Evolutionary conservation across 192 early-diverging fungal species (phyloP).

Genomic region (Coemansia sp.): DNA sequence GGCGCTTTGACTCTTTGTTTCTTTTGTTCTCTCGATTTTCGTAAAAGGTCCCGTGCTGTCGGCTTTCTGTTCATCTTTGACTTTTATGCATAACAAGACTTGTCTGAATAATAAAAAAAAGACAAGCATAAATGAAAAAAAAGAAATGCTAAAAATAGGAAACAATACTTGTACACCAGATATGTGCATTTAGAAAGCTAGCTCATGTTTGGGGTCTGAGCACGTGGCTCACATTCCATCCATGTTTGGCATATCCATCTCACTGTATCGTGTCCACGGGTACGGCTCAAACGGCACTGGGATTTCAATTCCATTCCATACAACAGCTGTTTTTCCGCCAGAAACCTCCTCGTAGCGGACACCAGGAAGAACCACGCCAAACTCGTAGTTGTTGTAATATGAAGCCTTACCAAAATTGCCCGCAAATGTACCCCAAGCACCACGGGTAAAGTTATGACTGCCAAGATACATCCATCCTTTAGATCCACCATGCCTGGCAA

Average conservation of each 20-base stretch:
- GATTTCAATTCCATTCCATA: conserved; percentile 20
- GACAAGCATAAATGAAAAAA: background rate
- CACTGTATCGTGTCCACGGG: conserved; percentile 22
- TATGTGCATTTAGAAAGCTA: background rate
- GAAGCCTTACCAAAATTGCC: background rate
- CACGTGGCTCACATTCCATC: conserved; percentile 6
- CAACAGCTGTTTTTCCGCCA: conserved; percentile 16
- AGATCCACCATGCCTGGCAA: conserved; percentile 14
- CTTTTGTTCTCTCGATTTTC: conserved; percentile 39
- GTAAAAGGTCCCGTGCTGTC: conserved; percentile 39
- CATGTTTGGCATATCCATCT: conserved; percentile 21
- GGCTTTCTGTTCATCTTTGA: conserved; percentile 3
- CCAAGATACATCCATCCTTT: conserved; percentile 49
- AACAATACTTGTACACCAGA: too few species aligned
- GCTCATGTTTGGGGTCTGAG: background rate
- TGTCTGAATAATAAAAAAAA: background rate
- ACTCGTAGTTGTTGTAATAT: conserved; percentile 45
- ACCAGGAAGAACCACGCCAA: conserved; percentile 33
- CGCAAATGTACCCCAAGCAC: conserved; percentile 31
- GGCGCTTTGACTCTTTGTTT: conserved; percentile 19
- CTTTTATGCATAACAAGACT: conserved; percentile 15
- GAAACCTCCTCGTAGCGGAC: conserved; percentile 10
- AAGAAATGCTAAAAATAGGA: background rate
- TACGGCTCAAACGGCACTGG: conserved; percentile 34
- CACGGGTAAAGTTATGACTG: conserved; percentile 44